Base-by-base conservation (phyloP, 306 rosid species). In the Cucurbita argyrosperma region DNA sequence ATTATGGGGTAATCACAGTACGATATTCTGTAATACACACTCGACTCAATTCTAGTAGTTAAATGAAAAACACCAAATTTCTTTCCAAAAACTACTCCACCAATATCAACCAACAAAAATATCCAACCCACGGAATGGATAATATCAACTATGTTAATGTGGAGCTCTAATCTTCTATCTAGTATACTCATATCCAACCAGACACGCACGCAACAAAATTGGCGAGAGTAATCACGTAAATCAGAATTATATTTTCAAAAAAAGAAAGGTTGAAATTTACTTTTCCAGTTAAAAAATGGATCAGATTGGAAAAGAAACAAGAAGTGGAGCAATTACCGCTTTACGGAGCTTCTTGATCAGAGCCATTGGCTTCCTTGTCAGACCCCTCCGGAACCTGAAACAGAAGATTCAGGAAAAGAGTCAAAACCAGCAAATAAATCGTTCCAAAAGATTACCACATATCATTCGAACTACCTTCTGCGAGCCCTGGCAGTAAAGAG, bases 291-390 rank as follows among this genome's bases (percentile, higher is more conserved):
- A 9, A 5, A 46, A 64, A 40, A 64, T 40, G 70, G 13, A 16
- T 4, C 54, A 50, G 14, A 7, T 30, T 30, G 0, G 19, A 23
- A 38, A 30, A 30, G 35, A 40, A 16, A 12, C 23, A 1, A 13
- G 19, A 1, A 30, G 10, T 9, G 47, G 9, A 56, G 51, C 6
- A 57, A 15, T 60, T 76, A 91, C 97, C 83, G 98, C 98, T 75
- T 90, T 92, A 77, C 98, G 96, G 5, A 92, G 98, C 86, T 92
- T 92, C 92, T 92, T 92, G 63, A 92, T 90, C 67, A 92, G 53
- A 23, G 98, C 98, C 98, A 92, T 92, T 9, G 98, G 98, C 87
- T 92, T 92, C 23, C 98, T 79, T 79, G 89, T 92, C 82, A 92
- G 74, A 40, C 96, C 98, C 76, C 98, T 90, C 78, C 90, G 90